phyloP scores from a whole-genome alignment of 2,329 filamentous ascomycete genomes.

The Atkinsonella texensis region DNA sequence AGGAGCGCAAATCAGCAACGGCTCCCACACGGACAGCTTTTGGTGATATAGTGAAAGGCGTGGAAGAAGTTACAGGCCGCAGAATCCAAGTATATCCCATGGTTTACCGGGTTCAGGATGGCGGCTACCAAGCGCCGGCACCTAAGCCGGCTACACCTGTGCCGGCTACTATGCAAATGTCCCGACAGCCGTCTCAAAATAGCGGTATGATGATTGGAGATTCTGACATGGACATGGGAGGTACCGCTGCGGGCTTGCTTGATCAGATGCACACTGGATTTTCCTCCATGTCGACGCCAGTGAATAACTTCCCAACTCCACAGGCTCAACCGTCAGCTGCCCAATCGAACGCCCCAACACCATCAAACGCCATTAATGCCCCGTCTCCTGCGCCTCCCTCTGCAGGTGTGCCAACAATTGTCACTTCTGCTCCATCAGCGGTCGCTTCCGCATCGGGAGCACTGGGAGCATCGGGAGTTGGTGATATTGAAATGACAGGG shows the following conservation, averaged over 20 bases:
- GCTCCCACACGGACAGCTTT: conserved; percentile 38
- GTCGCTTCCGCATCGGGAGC: background rate
- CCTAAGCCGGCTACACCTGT: conserved; percentile 25
- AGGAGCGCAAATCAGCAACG: conserved; percentile 24
- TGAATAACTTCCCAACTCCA: conserved; percentile 48
- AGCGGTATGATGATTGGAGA: conserved; percentile 46
- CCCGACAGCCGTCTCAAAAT: conserved; percentile 42
- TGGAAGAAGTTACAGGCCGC: conserved; percentile 60
- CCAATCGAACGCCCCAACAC: conserved; percentile 46
- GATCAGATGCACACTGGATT: conserved; percentile 57
- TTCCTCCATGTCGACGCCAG: conserved; percentile 47
- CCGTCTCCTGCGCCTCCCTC: conserved; percentile 29
- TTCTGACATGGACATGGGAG: conserved; percentile 52
- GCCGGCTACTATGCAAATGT: conserved; percentile 23
- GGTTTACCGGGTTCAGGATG: conserved; percentile 63
- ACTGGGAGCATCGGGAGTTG: conserved; percentile 8
- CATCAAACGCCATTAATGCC: conserved; percentile 32
- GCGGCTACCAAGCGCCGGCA: conserved; percentile 56
- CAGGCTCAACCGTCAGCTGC: conserved; percentile 44
- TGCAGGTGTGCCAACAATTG: background rate
- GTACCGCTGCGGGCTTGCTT: conserved; percentile 50
- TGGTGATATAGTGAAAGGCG: conserved; percentile 61
- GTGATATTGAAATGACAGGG: conserved; percentile 41
- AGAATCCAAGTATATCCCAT: conserved; percentile 52
- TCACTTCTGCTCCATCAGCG: conserved; percentile 4